Conservation (phyloP, 805 yeast species). For the Schwanniomyces vanrijiae region DNA sequence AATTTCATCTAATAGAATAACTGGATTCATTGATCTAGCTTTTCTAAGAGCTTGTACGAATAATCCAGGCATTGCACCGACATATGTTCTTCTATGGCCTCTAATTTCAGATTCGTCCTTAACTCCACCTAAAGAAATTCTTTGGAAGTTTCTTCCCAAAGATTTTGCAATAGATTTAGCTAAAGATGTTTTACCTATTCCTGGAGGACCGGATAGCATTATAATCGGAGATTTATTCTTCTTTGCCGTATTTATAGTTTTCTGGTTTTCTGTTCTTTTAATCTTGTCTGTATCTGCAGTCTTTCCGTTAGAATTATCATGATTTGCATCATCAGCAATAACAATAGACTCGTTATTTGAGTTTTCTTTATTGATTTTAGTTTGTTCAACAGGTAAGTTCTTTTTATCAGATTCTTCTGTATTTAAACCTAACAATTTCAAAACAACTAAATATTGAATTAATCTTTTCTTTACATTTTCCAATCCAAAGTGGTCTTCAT, state of each 20-base stretch:
- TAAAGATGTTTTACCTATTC: constrained; percentile 87
- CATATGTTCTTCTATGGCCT: constrained; percentile 89
- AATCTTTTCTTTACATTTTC: constrained; percentile 61
- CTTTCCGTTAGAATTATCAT: constrained; percentile 20
- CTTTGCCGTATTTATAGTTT: constrained; percentile 22
- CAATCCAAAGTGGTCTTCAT: constrained; percentile 43
- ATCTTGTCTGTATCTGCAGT: constrained; percentile 12
- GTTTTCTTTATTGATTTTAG: constrained; percentile 2
- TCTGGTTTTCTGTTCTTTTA: constrained; percentile 5
- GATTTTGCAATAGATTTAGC: constrained; percentile 80
- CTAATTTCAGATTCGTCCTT: constrained; percentile 87
- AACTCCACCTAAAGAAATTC: constrained; percentile 84
- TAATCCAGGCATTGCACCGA: constrained; percentile 90
- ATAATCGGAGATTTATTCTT: constrained; percentile 67
- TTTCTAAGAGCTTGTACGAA: constrained; percentile 74
- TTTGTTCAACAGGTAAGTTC: constrained; percentile 17
- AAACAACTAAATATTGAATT: constrained; percentile 75
- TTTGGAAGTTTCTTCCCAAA: constrained; percentile 70
- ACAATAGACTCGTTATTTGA: constrained; percentile 18
- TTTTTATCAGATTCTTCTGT: constrained; percentile 13
- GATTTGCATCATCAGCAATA: constrained; percentile 29
- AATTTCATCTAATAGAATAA: constrained; percentile 79
- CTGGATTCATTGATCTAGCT: constrained; percentile 77
- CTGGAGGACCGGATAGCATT: constrained; percentile 88
- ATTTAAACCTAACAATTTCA: constrained; percentile 53